These are phyloP conservation scores for Geranomyces michiganensis DNA, from an alignment of 192 early-diverging fungal genomes.

Conservation along the genomic window DNA sequence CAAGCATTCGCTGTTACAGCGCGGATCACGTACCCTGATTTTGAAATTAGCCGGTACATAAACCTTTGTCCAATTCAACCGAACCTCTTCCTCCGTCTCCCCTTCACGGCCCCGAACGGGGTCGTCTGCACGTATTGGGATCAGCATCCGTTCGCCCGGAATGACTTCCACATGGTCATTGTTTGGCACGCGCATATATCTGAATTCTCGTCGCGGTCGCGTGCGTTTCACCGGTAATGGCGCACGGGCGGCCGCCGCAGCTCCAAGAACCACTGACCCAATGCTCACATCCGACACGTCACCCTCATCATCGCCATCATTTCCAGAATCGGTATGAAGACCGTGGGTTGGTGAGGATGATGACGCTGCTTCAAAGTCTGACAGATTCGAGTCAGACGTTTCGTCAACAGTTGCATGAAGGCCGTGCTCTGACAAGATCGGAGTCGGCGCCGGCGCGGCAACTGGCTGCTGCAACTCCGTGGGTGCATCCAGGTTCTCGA, in stretches of 20 bases:
- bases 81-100: slow-evolving; percentile 56
- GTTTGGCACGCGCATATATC: slow-evolving; percentile 81
- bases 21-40: slow-evolving; percentile 46
- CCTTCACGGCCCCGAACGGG: slow-evolving; percentile 46
- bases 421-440: not conserved
- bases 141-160: slow-evolving; percentile 76
- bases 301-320: slow-evolving; percentile 10
- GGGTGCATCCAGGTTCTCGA: slow-evolving; percentile 21
- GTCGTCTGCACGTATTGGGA: slow-evolving; percentile 60
- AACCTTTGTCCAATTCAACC: slow-evolving; percentile 71
- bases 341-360: not conserved
- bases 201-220: slow-evolving; percentile 54
- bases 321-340: not conserved
- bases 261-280: not conserved
- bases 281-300: not conserved
- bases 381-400: not conserved
- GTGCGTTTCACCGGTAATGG: slow-evolving; percentile 26
- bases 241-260: not conserved
- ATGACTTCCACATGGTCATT: slow-evolving; percentile 82
- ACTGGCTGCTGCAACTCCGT: not conserved
- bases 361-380: not conserved
- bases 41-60: slow-evolving; percentile 79
- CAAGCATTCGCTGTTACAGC: not conserved
- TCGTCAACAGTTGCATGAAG: not conserved
- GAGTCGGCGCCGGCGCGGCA: not conserved